phyloP scores from a whole-genome alignment of 345 rosid species.

The Limnanthes douglasii region DNA sequence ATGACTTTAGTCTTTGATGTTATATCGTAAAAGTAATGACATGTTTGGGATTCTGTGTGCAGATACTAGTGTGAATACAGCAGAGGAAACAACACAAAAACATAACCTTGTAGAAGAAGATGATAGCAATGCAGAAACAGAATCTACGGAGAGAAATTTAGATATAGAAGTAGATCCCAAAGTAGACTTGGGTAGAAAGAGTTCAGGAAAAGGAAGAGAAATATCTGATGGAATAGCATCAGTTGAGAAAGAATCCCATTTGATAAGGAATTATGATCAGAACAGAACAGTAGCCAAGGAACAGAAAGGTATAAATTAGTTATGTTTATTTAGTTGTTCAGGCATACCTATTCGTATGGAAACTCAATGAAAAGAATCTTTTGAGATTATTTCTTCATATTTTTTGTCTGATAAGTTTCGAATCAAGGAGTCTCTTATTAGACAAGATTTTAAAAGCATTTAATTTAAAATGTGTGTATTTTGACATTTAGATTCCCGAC shows the following conservation, averaged over 20 bases:
- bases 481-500: too few relatives aligned
- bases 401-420: not conserved
- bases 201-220: conserved; percentile 8
- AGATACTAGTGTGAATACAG: too few relatives aligned
- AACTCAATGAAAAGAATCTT: not conserved
- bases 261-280: conserved; percentile 7
- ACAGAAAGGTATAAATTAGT: conserved; percentile 14
- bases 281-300: conserved; percentile 3
- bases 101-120: too few relatives aligned
- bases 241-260: conserved; percentile 6
- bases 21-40: too few relatives aligned
- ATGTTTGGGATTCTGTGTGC: too few relatives aligned
- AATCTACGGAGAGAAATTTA: conserved; percentile 1
- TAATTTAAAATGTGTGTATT: too few relatives aligned
- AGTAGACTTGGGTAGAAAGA: conserved; percentile 4
- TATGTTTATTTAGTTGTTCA: too few relatives aligned
- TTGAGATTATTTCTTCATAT: not conserved
- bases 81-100: too few relatives aligned
- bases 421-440: too few relatives aligned
- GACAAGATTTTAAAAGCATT: too few relatives aligned
- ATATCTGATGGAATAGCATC: not conserved
- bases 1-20: too few relatives aligned
- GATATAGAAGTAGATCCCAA: conserved; percentile 8
- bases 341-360: not conserved
- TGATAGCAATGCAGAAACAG: conserved; percentile 5